phyloP scores from a whole-genome alignment of 768 basidiomycete genomes.

The Podaxis rugospora region DNA sequence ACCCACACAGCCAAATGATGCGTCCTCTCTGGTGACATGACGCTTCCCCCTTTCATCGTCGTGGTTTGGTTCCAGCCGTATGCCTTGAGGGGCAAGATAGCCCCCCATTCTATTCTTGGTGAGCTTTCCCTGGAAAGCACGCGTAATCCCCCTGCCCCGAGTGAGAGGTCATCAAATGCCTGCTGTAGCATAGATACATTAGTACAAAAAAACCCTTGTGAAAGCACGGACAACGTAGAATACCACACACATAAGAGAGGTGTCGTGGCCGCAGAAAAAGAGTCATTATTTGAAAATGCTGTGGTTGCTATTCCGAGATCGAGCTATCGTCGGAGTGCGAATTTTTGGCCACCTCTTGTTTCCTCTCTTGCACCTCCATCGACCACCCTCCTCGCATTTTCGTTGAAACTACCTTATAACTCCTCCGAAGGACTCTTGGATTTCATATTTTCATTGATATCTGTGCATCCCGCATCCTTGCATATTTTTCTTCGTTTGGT shows the following conservation, averaged over 20 bases:
- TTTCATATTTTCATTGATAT: slow-evolving; percentile 19
- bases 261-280: neutral
- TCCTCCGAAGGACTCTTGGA: slow-evolving; percentile 15
- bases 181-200: slow-evolving; percentile 7
- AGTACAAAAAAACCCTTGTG: neutral
- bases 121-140: slow-evolving; percentile 7
- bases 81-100: neutral
- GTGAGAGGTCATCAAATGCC: neutral
- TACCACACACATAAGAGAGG: neutral
- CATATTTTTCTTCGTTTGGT: slow-evolving; percentile 27
- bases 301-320: slow-evolving; percentile 17
- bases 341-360: slow-evolving; percentile 30
- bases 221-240: neutral
- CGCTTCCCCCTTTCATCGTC: neutral
- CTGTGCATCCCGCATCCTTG: slow-evolving; percentile 15
- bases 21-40: neutral
- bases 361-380: slow-evolving; percentile 34
- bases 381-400: slow-evolving; percentile 23
- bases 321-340: slow-evolving; percentile 37
- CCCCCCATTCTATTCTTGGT: slow-evolving; percentile 8
- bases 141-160: slow-evolving; percentile 8
- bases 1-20: neutral
- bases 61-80: neutral
- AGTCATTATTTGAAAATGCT: slow-evolving; percentile 4
- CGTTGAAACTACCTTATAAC: slow-evolving; percentile 15